phyloP scores from a whole-genome alignment of 441 rosid species.

The Macaranga tanarius region DNA sequence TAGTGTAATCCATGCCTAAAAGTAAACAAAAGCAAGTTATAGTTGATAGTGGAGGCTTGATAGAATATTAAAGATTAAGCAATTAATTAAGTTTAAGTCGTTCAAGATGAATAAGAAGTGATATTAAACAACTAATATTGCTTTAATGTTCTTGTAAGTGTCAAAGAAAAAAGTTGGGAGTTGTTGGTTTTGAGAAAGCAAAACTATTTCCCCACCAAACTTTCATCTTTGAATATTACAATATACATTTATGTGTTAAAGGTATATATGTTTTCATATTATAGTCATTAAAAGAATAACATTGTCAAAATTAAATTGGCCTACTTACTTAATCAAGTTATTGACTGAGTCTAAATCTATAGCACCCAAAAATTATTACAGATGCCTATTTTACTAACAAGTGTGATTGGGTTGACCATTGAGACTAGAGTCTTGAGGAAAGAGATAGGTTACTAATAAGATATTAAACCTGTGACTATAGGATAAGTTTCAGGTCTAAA shows the following conservation, averaged over 20 bases:
- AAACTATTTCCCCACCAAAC: slow-evolving; percentile 8
- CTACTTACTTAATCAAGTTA: neutral
- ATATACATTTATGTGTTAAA: neutral
- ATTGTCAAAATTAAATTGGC: neutral
- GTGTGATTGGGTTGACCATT: slow-evolving; percentile 32
- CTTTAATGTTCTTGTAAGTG: slow-evolving; percentile 4
- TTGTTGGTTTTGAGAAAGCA: slow-evolving; percentile 16
- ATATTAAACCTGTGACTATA: slow-evolving; percentile 10
- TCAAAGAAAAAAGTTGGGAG: slow-evolving; percentile 11
- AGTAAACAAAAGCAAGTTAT: neutral
- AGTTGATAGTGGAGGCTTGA: slow-evolving; percentile 16
- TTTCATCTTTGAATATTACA: neutral
- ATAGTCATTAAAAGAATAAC: neutral
- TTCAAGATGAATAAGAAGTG: slow-evolving; percentile 3
- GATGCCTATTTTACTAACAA: slow-evolving; percentile 12
- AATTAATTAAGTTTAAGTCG: slow-evolving; percentile 1
- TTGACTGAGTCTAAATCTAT: slow-evolving; percentile 31
- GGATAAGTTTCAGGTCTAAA: slow-evolving; percentile 24
- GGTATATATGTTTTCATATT: neutral
- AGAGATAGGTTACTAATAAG: neutral
- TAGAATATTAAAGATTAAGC: neutral
- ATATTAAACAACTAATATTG: neutral
- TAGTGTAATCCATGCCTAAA: neutral
- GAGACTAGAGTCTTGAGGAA: slow-evolving; percentile 23
- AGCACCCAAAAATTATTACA: slow-evolving; percentile 7